These are phyloP conservation scores for Mycena galopus DNA, from an alignment of 768 basidiomycete species.

Conservation along the genomic window DNA sequence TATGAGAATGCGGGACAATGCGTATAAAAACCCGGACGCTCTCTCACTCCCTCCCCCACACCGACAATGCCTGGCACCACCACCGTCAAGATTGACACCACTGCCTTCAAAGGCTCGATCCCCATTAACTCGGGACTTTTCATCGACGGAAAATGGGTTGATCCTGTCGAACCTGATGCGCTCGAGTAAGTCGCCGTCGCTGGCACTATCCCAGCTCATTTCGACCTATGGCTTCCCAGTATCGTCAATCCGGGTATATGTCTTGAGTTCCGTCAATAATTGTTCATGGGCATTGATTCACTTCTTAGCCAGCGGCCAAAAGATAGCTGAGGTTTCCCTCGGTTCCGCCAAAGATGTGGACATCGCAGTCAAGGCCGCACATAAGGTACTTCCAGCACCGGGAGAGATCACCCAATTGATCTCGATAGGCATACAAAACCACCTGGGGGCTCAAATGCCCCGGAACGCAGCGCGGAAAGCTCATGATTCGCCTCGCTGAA, in stretches of 20 bases:
- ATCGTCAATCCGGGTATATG: constrained; percentile 34
- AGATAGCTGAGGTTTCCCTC: constrained; percentile 60
- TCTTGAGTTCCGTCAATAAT: not conserved
- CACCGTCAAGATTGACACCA: constrained; percentile 54
- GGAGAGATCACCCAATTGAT: too few relatives aligned
- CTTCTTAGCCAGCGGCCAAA: constrained; percentile 45
- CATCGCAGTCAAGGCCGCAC: constrained; percentile 69
- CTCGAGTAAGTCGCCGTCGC: constrained; percentile 63
- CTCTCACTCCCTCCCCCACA: not conserved
- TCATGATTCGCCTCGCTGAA: constrained; percentile 64
- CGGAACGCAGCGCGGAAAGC: constrained; percentile 52
- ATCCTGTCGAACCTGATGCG: constrained; percentile 56
- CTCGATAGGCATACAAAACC: constrained; percentile 51
- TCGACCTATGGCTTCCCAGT: constrained; percentile 1
- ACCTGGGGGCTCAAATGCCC: constrained; percentile 65
- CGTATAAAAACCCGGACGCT: not conserved
- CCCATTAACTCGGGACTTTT: constrained; percentile 66
- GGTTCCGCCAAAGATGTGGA: constrained; percentile 74
- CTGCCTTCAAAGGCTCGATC: constrained; percentile 58
- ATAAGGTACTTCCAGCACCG: too few relatives aligned
- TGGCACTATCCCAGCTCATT: not conserved
- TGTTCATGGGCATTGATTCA: not conserved
- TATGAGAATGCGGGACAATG: too few relatives aligned
- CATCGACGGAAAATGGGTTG: constrained; percentile 70
- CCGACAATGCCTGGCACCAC: constrained; percentile 8